phyloP scores from a whole-genome alignment of 148 eudicot genomes.

The Chenopodium album region DNA sequence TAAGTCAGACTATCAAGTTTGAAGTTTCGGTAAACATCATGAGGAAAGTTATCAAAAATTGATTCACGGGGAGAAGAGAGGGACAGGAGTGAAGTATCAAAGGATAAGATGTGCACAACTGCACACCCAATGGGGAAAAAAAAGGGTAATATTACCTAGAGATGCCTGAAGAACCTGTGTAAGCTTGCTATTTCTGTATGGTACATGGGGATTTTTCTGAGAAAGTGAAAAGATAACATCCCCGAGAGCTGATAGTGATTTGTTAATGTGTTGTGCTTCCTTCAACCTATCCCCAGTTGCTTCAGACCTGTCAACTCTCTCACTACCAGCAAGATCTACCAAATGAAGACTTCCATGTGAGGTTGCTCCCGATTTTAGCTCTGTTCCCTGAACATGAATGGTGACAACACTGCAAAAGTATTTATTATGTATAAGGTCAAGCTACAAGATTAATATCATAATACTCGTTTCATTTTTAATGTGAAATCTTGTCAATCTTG shows the following conservation, averaged over 20 bases:
- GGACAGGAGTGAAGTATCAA: neutral
- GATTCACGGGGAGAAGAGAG: neutral
- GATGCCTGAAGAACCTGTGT: slow-evolving; percentile 80
- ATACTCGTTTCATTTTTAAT: neutral
- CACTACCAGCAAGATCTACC: slow-evolving; percentile 86
- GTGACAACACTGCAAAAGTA: slow-evolving; percentile 52
- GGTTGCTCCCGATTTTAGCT: slow-evolving; percentile 45
- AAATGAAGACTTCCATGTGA: slow-evolving; percentile 66
- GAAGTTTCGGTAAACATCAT: neutral
- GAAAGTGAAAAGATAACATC: slow-evolving; percentile 72
- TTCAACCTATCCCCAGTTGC: slow-evolving; percentile 65
- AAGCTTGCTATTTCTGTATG: slow-evolving; percentile 81
- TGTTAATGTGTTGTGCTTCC: slow-evolving; percentile 81
- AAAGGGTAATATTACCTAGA: slow-evolving; percentile 40
- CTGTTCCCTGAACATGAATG: slow-evolving; percentile 60
- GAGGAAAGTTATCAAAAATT: neutral
- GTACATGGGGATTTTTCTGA: slow-evolving; percentile 66
- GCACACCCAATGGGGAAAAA: neutral
- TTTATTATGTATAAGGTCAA: neutral
- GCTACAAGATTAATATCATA: neutral
- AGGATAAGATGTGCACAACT: neutral
- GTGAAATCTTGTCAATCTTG: neutral
- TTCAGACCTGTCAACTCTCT: slow-evolving; percentile 73
- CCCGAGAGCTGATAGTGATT: slow-evolving; percentile 71
- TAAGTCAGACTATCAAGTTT: neutral